phyloP scores from a whole-genome alignment of 176 grass and related monocot species.

The Oryza punctata region DNA sequence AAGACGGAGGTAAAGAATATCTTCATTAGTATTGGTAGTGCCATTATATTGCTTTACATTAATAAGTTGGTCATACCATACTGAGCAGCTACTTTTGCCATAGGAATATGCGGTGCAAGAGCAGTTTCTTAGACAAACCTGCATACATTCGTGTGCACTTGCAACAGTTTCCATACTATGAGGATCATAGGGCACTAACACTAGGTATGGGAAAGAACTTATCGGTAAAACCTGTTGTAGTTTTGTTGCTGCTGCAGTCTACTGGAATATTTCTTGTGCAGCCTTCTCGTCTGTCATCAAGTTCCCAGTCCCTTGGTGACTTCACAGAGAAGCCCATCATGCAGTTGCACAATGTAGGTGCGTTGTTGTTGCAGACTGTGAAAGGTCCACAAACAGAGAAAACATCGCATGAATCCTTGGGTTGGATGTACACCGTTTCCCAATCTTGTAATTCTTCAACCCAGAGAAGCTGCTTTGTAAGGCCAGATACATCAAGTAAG shows the following conservation, averaged over 20 bases:
- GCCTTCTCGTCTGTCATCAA: conserved; percentile 31
- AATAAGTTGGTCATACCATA: conserved; percentile 30
- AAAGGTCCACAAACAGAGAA: conserved; percentile 46
- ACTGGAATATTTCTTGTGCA: conserved; percentile 38
- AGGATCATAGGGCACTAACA: conserved; percentile 24
- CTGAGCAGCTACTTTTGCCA: conserved; percentile 1
- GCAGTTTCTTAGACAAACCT: conserved; percentile 30
- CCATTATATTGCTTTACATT: neutral
- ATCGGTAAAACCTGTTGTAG: too few species aligned
- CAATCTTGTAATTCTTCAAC: conserved; percentile 26
- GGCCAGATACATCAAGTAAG: conserved; percentile 32
- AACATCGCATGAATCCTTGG: conserved; percentile 34
- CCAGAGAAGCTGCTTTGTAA: conserved; percentile 27
- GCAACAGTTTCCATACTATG: neutral
- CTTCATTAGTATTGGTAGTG: neutral
- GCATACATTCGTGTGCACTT: conserved; percentile 33
- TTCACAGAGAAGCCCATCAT: neutral
- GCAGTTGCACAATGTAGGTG: conserved; percentile 26
- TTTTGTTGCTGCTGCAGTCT: conserved; percentile 14
- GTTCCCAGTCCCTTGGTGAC: conserved; percentile 27
- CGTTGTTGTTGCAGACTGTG: conserved; percentile 25
- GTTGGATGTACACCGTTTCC: conserved; percentile 16
- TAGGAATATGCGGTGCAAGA: conserved; percentile 48
- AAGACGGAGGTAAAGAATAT: conserved; percentile 51
- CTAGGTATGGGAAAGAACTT: conserved; percentile 31